Conservation (phyloP, 139 green algal genomes). For the Chlorella sp. region DNA sequence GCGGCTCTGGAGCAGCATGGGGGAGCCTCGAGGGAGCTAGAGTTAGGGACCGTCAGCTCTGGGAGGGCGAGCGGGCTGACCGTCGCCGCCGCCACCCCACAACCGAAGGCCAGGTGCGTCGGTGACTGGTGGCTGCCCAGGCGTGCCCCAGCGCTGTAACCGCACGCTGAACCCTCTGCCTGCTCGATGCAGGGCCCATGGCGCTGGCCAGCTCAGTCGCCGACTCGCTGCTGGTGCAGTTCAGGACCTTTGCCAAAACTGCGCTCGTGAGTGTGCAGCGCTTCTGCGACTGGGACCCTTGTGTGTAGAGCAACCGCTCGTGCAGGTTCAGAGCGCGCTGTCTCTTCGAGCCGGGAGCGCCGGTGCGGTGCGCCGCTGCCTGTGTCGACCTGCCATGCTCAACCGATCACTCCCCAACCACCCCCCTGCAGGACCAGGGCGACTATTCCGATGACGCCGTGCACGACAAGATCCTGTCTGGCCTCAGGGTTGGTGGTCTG, state of each 20-base stretch:
- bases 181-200: too few relatives aligned
- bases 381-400: conserved; percentile 20
- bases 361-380: conserved; percentile 7
- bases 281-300: too few relatives aligned
- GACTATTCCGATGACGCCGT: conserved; percentile 14
- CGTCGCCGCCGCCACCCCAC: too few relatives aligned
- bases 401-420: neutral
- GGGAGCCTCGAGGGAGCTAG: too few relatives aligned
- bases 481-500: conserved; percentile 23
- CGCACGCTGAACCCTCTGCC: too few relatives aligned
- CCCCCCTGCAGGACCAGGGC: conserved; percentile 31
- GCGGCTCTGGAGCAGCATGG: too few relatives aligned
- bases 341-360: conserved; percentile 12
- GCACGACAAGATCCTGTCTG: conserved; percentile 40
- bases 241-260: conserved; percentile 12
- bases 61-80: too few relatives aligned
- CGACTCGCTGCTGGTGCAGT: conserved; percentile 18
- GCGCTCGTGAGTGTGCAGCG: conserved; percentile 18
- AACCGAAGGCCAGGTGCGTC: too few relatives aligned
- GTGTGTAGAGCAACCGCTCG: neutral
- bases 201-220: conserved; percentile 23
- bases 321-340: neutral
- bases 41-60: too few relatives aligned
- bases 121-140: too few relatives aligned
- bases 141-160: too few relatives aligned